Evolutionary conservation across 129 eudicot species (phyloP).

Genomic region (Escallonia rubra): DNA sequence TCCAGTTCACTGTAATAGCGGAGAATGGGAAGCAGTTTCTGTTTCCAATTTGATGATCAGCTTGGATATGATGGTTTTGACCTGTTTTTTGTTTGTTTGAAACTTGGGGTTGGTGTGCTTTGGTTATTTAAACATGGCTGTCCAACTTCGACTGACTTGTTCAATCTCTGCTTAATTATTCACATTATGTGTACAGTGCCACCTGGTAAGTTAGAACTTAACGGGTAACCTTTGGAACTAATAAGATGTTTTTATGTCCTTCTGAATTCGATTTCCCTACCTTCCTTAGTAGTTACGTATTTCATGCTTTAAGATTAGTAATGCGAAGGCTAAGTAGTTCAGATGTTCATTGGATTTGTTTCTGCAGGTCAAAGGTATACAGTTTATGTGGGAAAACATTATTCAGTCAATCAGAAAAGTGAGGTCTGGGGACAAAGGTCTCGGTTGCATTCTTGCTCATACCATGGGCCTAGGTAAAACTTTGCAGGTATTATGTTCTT

Average conservation of each 20-base stretch:
- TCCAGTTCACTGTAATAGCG: too few species aligned
- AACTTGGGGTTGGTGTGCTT: too few species aligned
- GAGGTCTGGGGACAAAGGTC: constrained; percentile 92
- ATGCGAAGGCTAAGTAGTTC: neutral
- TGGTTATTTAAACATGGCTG: too few species aligned
- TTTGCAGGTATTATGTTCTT: constrained; percentile 60
- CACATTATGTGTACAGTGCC: too few species aligned
- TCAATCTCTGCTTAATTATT: too few species aligned
- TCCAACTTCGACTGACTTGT: too few species aligned
- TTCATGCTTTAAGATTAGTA: constrained; percentile 1
- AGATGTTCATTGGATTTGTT: constrained; percentile 4
- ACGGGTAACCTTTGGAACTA: neutral
- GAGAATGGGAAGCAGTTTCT: too few species aligned
- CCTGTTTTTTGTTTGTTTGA: too few species aligned
- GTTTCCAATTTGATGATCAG: too few species aligned
- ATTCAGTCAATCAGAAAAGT: constrained; percentile 70
- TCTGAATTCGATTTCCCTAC: neutral
- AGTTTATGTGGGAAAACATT: constrained; percentile 97
- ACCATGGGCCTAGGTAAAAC: constrained; percentile 99
- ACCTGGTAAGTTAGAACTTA: too few species aligned
- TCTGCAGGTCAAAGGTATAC: constrained; percentile 79
- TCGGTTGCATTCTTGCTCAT: constrained; percentile 98
- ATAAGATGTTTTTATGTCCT: neutral
- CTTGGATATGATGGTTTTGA: too few species aligned
- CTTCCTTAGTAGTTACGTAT: neutral